A percentile compares a stretch with the other conserved stretches of the same genome.
These are phyloP conservation scores for Suhomyces pyralidae DNA, from an alignment of 805 yeast genomes.

Conservation along the genomic window DNA sequence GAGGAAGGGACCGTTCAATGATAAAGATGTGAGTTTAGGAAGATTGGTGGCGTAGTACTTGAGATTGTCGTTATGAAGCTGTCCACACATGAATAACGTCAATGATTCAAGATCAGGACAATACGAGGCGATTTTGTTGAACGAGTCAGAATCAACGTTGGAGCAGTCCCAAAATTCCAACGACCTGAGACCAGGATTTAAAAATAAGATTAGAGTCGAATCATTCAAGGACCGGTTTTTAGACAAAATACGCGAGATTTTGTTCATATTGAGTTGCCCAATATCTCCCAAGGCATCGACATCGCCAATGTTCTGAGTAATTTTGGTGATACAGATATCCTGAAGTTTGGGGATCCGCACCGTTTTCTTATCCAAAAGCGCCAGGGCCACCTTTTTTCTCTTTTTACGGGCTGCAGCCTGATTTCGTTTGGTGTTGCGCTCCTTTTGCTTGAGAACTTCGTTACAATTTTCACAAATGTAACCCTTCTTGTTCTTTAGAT, in stretches of 20 bases:
- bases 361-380: conserved; percentile 70
- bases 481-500: conserved; percentile 51
- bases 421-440: conserved; percentile 45
- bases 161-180: conserved; percentile 94
- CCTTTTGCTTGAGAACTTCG: conserved; percentile 36
- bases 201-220: conserved; percentile 67
- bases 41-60: conserved; percentile 61
- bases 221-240: conserved; percentile 78
- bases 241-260: conserved; percentile 72
- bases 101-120: conserved; percentile 71
- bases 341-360: conserved; percentile 69
- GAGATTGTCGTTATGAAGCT: conserved; percentile 73
- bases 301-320: conserved; percentile 64
- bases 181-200: conserved; percentile 53
- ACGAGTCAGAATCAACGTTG: conserved; percentile 60
- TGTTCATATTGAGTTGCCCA: conserved; percentile 67
- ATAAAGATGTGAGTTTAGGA: conserved; percentile 48
- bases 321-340: conserved; percentile 70
- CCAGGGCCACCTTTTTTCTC: conserved; percentile 78
- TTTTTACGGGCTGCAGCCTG: conserved; percentile 66
- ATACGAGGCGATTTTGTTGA: conserved; percentile 66
- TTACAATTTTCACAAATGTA: conserved; percentile 67
- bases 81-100: conserved; percentile 89
- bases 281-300: conserved; percentile 86
- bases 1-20: conserved; percentile 88